Percentiles rank a stretch among this genome's conserved stretches.
Conservation (phyloP, 2,329 filamentous ascomycete genomes). For the Colletotrichum aenigma region DNA sequence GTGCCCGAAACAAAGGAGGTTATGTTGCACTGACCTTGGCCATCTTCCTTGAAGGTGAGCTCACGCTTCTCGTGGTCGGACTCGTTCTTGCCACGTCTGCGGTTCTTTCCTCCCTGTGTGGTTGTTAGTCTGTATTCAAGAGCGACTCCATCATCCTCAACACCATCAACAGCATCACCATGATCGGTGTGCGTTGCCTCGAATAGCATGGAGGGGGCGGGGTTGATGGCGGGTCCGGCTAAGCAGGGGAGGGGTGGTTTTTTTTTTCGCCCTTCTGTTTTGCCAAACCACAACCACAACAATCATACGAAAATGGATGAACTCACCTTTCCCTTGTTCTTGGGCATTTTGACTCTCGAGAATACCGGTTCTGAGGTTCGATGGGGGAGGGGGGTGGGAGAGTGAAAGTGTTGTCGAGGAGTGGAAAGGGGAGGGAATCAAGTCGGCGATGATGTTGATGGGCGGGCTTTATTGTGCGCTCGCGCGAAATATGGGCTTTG, state of each 20-base stretch:
- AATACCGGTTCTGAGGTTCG: conserved; percentile 25
- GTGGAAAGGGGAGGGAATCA: not conserved
- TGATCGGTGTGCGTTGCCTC: conserved; percentile 4
- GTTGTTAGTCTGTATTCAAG: not conserved
- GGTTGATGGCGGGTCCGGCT: conserved; percentile 21
- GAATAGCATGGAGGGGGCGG: conserved; percentile 18
- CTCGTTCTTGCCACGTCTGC: conserved; percentile 98
- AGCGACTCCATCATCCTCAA: not conserved
- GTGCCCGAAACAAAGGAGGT: not conserved
- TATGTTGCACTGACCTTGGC: conserved; percentile 66
- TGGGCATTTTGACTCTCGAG: conserved; percentile 73
- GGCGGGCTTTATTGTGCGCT: conserved; percentile 20
- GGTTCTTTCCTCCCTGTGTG: conserved; percentile 91
- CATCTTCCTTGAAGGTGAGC: conserved; percentile 98
- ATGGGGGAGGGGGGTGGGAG: conserved; percentile 1
- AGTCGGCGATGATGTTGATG: conserved; percentile 6
- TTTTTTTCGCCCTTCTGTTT: not conserved
- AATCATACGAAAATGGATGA: not conserved
- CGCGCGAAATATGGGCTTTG: not conserved
- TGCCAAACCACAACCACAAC: not conserved
- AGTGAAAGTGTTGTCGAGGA: conserved; percentile 2
- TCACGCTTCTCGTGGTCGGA: conserved; percentile 99
- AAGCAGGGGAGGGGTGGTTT: conserved; percentile 12
- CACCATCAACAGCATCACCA: conserved; percentile 1
- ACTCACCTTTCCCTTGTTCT: conserved; percentile 98